phyloP scores from a whole-genome alignment of 2,329 filamentous ascomycete species.

The Monosporascus sp. region DNA sequence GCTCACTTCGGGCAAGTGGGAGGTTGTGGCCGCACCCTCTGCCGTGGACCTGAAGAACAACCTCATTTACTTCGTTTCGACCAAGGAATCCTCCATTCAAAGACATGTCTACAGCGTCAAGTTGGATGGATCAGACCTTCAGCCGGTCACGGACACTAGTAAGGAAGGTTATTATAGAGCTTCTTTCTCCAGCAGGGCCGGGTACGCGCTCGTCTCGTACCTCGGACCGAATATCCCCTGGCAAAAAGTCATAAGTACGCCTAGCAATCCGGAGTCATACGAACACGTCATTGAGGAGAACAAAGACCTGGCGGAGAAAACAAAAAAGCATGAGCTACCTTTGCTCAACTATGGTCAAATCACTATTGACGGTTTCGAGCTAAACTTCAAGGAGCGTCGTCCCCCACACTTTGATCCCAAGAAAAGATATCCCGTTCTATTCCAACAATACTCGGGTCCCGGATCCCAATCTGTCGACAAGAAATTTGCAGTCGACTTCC shows the following conservation, averaged over 20 bases:
- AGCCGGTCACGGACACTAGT: slow-evolving; percentile 66
- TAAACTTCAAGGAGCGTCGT: slow-evolving; percentile 73
- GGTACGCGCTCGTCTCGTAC: slow-evolving; percentile 81
- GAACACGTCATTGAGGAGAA: slow-evolving; percentile 77
- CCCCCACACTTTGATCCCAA: slow-evolving; percentile 81
- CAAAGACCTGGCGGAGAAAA: slow-evolving; percentile 58
- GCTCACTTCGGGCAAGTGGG: slow-evolving; percentile 86
- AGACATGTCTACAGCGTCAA: slow-evolving; percentile 88
- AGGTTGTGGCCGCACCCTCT: slow-evolving; percentile 80
- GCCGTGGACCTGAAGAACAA: slow-evolving; percentile 81
- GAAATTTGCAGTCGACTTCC: slow-evolving; percentile 78
- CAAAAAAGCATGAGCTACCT: slow-evolving; percentile 73
- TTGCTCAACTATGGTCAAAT: slow-evolving; percentile 78
- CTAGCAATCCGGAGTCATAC: slow-evolving; percentile 58
- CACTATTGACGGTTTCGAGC: slow-evolving; percentile 70
- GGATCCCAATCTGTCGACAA: slow-evolving; percentile 86
- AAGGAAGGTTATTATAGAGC: slow-evolving; percentile 73
- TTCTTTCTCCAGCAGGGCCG: slow-evolving; percentile 77
- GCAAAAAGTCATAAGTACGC: slow-evolving; percentile 85
- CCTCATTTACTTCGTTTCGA: slow-evolving; percentile 83
- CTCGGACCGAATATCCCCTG: slow-evolving; percentile 79
- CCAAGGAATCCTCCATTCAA: slow-evolving; percentile 82
- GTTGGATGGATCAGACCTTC: slow-evolving; percentile 69
- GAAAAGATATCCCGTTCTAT: slow-evolving; percentile 88
- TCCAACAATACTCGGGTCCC: slow-evolving; percentile 90